Percentiles rank a stretch among this genome's conserved stretches.
phyloP scores from a whole-genome alignment of 352 stramenopile genomes.

The Elongisporangium anandrum region DNA sequence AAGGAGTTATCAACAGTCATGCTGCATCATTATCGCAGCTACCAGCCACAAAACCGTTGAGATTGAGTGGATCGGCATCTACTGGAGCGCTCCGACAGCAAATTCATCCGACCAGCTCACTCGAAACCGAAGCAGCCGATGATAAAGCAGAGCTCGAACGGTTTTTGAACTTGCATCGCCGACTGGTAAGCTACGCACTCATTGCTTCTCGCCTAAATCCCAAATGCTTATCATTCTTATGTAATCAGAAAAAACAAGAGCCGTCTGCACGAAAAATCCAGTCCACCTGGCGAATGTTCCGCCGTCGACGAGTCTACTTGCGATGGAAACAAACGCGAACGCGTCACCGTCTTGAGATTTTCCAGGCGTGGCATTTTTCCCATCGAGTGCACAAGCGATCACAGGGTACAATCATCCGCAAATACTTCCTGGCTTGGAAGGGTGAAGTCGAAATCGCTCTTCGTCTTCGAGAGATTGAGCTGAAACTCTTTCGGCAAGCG shows the following conservation, averaged over 20 bases:
- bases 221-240: neutral
- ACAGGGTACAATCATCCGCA: conserved; percentile 22
- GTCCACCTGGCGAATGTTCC: conserved; percentile 50
- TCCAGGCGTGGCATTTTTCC: conserved; percentile 47
- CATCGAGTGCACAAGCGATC: conserved; percentile 32
- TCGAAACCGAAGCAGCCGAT: conserved; percentile 7
- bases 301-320: conserved; percentile 27
- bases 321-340: conserved; percentile 37
- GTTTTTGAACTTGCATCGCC: conserved; percentile 19
- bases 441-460: conserved; percentile 37
- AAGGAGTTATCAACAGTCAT: conserved; percentile 9
- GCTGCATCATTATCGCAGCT: conserved; percentile 2
- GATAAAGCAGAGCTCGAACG: conserved; percentile 22
- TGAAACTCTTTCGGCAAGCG: conserved; percentile 52
- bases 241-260: conserved; percentile 14
- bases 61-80: conserved; percentile 12
- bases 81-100: conserved; percentile 8
- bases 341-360: conserved; percentile 21
- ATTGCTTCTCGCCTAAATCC: conserved; percentile 11
- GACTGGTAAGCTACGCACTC: conserved; percentile 18
- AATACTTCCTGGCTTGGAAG: conserved; percentile 41
- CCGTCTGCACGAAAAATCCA: conserved; percentile 39
- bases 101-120: conserved; percentile 1
- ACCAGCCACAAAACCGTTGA: neutral
- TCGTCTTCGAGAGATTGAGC: conserved; percentile 52